These are phyloP conservation scores for Mycena vitilis DNA, from an alignment of 768 basidiomycete genomes.

Conservation along the genomic window DNA sequence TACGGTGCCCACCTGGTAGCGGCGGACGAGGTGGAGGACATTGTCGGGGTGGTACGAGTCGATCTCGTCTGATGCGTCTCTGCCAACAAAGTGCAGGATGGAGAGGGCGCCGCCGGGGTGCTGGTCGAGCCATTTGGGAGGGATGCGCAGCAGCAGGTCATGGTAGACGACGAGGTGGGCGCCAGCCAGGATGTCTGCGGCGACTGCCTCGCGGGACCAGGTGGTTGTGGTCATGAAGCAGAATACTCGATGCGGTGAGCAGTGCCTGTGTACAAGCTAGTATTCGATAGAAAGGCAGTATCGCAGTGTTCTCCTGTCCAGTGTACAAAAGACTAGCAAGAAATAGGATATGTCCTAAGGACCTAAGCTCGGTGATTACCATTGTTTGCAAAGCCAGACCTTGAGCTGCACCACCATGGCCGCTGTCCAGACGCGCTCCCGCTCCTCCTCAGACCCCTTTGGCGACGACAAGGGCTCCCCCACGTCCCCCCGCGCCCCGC, in stretches of 20 bases:
- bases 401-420: slow-evolving; percentile 36
- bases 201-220: slow-evolving; percentile 62
- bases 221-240: neutral
- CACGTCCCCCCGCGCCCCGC: slow-evolving; percentile 42
- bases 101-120: slow-evolving; percentile 94
- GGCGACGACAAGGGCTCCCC: slow-evolving; percentile 53
- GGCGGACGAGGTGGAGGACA: slow-evolving; percentile 65
- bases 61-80: slow-evolving; percentile 95
- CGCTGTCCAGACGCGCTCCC: slow-evolving; percentile 47
- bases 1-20: slow-evolving; percentile 79
- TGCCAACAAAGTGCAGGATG: slow-evolving; percentile 93
- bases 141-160: slow-evolving; percentile 71
- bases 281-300: no score
- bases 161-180: slow-evolving; percentile 81
- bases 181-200: slow-evolving; percentile 78
- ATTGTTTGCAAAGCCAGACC: neutral
- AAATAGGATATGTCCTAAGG: no score
- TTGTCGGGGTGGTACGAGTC: slow-evolving; percentile 86
- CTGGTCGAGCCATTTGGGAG: slow-evolving; percentile 79
- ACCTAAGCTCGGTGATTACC: no score
- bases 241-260: no score
- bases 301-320: no score
- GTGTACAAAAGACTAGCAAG: no score
- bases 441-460: slow-evolving; percentile 68
- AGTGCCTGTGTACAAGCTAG: no score